Base-by-base conservation (phyloP, 1,139 yeast species). In the Diutina neorugosa region DNA sequence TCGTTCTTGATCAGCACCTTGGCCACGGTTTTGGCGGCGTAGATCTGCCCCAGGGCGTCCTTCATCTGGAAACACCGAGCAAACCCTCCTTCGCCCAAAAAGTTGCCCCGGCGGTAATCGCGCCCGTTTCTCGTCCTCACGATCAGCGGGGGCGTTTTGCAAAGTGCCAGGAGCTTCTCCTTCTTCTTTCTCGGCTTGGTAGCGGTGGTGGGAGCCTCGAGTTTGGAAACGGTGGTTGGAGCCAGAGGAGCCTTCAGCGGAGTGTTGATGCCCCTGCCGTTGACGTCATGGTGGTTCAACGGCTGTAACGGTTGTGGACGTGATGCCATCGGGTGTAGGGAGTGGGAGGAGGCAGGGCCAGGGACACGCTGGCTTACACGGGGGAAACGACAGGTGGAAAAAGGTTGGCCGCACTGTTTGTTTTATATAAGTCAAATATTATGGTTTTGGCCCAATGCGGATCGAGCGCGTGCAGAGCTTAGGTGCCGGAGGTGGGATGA, bases 31-130 rank as follows among this genome's bases (percentile, higher is more conserved):
- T 94, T 94, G 41, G 99, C 99, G 31, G 98, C 99, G 69, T 77
- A 93, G 3, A 89, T 79, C 63, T 83, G 81, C 43, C 98, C 98
- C 57, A 80, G 75, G 57, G 91, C 85, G 66, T 89, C 96, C 65
- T 86, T 88, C 77, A 94, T 94, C 68, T 93, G 97, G 71, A 94
- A 94, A 67, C 98, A 94, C 65, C 98, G 82, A 19, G 98, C 99
- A 74, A 94, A 94, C 0, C 99, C 99, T 55, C 99, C 99, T 72
- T 90, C 98, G 37, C 99, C 99, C 44, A 94, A 74, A 61, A 91
- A 90, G 56, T 77, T 78, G 2, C 98, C 98, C 65, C 98, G 81
- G 62, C 88, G 88, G 68, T 88, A 93, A 62, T 90, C 95, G 64
- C 88, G 78, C 54, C 97, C 96, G 58, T 80, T 77, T 70, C 93